phyloP scores from a whole-genome alignment of 2,329 filamentous ascomycete species.

The Ascochyta lentis region DNA sequence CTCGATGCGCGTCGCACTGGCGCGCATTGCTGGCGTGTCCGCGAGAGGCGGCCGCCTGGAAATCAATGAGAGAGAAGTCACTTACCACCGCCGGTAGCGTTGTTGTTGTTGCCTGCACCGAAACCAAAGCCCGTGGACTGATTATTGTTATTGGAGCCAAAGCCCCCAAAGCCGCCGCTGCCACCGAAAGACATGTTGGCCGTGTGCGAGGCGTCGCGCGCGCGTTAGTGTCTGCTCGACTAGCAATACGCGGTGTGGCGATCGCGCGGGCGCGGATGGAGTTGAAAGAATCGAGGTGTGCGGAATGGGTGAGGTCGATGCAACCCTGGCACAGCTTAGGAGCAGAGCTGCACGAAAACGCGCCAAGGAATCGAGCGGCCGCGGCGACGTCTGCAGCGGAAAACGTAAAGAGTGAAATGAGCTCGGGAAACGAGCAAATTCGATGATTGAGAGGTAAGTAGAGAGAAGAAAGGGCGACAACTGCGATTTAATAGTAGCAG shows the following conservation, averaged over 20 bases:
- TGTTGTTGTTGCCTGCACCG: slow-evolving; percentile 45
- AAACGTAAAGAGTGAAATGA: slow-evolving; percentile 15
- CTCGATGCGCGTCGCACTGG: slow-evolving; percentile 36
- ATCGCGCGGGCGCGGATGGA: slow-evolving; percentile 26
- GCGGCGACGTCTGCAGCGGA: slow-evolving; percentile 23
- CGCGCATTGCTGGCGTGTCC: slow-evolving; percentile 40
- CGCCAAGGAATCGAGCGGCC: slow-evolving; percentile 42
- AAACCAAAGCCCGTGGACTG: slow-evolving; percentile 48
- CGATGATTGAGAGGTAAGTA: neutral
- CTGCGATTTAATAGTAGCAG: slow-evolving; percentile 10
- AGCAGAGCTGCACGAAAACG: slow-evolving; percentile 40
- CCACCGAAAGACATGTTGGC: slow-evolving; percentile 58
- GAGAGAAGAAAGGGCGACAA: neutral
- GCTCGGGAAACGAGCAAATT: slow-evolving; percentile 30
- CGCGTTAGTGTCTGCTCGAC: slow-evolving; percentile 26
- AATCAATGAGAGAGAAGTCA: slow-evolving; percentile 34
- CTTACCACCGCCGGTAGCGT: slow-evolving; percentile 60
- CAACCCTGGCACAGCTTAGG: slow-evolving; percentile 13
- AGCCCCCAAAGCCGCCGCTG: slow-evolving; percentile 50
- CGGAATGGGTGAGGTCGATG: slow-evolving; percentile 23
- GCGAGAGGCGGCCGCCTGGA: slow-evolving; percentile 21
- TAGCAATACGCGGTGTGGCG: slow-evolving; percentile 30
- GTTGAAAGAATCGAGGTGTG: slow-evolving; percentile 24
- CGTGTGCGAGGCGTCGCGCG: slow-evolving; percentile 31
- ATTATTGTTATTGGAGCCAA: slow-evolving; percentile 51